These are phyloP conservation scores for Claviceps humidiphila DNA, from an alignment of 2,329 filamentous ascomycete genomes.

Conservation along the genomic window DNA sequence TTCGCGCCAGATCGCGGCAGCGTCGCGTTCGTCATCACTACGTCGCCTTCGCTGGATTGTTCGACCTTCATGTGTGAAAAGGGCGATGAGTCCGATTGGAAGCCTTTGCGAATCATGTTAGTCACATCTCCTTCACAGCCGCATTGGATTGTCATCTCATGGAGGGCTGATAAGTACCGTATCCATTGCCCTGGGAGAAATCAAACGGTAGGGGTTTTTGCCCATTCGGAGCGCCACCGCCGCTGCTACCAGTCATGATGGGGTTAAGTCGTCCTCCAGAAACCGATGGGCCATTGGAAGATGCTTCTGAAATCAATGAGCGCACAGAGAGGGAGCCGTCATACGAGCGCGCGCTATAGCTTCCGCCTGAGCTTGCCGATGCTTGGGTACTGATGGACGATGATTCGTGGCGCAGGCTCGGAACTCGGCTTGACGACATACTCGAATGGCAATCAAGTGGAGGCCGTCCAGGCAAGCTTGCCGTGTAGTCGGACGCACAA, in stretches of 20 bases:
- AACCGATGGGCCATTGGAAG: conserved; percentile 9
- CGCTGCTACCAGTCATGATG: neutral
- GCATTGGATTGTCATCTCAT: conserved; percentile 1
- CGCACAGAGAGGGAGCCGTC: conserved; percentile 42
- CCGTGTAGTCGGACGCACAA: neutral
- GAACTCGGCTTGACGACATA: conserved; percentile 17
- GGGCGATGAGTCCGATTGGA: conserved; percentile 20
- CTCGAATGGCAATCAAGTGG: conserved; percentile 15
- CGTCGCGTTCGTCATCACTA: conserved; percentile 17
- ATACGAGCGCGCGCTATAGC: conserved; percentile 24
- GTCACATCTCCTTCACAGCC: conserved; percentile 9
- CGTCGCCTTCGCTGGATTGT: conserved; percentile 16
- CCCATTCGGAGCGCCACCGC: conserved; percentile 13
- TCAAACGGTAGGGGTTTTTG: conserved; percentile 11
- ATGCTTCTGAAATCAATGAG: conserved; percentile 33
- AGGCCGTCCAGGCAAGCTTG: conserved; percentile 8
- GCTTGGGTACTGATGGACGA: conserved; percentile 31
- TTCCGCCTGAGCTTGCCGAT: conserved; percentile 25
- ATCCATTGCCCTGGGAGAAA: conserved; percentile 16
- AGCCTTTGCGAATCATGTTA: conserved; percentile 20
- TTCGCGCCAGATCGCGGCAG: conserved; percentile 7
- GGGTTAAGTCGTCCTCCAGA: conserved; percentile 8
- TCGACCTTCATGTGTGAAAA: conserved; percentile 20
- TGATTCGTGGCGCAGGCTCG: conserved; percentile 31
- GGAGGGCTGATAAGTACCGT: conserved; percentile 17